phyloP scores from a whole-genome alignment of 116 monocot genomes.

The Papilionanthe hybrid region DNA sequence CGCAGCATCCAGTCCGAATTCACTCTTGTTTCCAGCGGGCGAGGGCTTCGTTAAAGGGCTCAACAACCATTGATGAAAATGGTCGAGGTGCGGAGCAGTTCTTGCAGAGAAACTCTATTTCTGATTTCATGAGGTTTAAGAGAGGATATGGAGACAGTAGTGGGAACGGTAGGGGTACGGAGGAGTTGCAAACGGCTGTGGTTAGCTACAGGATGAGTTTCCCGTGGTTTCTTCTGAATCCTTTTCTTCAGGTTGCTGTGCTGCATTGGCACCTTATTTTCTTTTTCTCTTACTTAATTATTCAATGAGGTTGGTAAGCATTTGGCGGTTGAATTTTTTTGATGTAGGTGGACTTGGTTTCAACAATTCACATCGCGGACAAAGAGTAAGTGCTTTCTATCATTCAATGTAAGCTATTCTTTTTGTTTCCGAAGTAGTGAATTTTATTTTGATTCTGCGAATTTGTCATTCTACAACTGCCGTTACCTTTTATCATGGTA shows the following conservation, averaged over 20 bases:
- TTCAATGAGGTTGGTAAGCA: neutral
- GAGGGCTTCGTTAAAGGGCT: neutral
- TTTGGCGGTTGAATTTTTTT: neutral
- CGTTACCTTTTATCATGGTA: no score
- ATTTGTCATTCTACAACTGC: no score
- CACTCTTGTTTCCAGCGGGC: neutral
- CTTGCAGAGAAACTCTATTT: conserved; percentile 45
- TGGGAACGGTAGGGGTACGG: conserved; percentile 5
- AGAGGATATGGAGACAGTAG: conserved; percentile 9
- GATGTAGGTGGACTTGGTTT: conserved; percentile 90
- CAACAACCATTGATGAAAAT: conserved; percentile 2
- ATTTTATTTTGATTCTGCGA: no score
- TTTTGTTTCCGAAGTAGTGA: neutral
- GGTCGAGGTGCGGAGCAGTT: conserved; percentile 26
- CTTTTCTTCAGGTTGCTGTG: conserved; percentile 56
- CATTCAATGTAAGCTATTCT: neutral
- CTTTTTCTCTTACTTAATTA: neutral
- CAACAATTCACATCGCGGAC: conserved; percentile 85
- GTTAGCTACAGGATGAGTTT: conserved; percentile 69
- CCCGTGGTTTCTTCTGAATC: conserved; percentile 73
- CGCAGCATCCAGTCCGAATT: neutral
- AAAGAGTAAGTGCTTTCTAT: conserved; percentile 38
- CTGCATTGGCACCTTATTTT: neutral
- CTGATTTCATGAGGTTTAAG: conserved; percentile 77
- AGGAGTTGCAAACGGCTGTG: conserved; percentile 78